Percentiles rank a stretch among this genome's conserved stretches.
Conservation (phyloP, 106 monocot genomes). For the Dendrobium catenatum region DNA sequence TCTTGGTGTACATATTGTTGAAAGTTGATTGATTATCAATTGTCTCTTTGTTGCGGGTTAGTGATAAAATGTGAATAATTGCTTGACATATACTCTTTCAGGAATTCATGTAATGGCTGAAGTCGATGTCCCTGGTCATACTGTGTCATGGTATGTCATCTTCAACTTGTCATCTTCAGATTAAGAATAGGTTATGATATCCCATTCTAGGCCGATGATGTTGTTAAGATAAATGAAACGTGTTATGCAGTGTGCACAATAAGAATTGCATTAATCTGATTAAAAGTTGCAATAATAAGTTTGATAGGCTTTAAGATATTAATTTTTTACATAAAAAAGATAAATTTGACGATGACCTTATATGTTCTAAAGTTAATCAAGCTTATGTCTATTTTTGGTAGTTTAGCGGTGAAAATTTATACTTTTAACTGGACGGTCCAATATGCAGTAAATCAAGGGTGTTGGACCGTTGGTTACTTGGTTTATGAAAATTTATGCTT, state of each 20-base stretch:
- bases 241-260: not conserved
- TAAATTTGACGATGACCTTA: not conserved
- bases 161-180: not conserved
- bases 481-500: not conserved
- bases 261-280: not conserved
- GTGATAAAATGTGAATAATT: constrained; percentile 6
- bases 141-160: constrained; percentile 78
- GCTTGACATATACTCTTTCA: constrained; percentile 19
- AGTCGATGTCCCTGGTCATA: constrained; percentile 97
- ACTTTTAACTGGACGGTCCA: not conserved
- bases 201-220: not conserved
- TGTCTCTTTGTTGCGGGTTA: not conserved
- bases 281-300: not conserved
- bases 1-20: not conserved
- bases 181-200: not conserved
- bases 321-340: not conserved
- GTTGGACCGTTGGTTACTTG: no score
- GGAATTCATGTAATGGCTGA: constrained; percentile 94
- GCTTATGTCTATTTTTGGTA: not conserved
- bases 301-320: not conserved
- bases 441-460: not conserved
- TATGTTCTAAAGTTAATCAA: not conserved
- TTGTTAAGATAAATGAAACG: not conserved
- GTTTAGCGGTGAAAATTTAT: not conserved
- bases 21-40: no score